Percentiles rank a stretch among this genome's conserved stretches.
Evolutionary conservation across 2,329 filamentous ascomycete genomes (phyloP).

Genomic region (Aspergillus tamarii): DNA sequence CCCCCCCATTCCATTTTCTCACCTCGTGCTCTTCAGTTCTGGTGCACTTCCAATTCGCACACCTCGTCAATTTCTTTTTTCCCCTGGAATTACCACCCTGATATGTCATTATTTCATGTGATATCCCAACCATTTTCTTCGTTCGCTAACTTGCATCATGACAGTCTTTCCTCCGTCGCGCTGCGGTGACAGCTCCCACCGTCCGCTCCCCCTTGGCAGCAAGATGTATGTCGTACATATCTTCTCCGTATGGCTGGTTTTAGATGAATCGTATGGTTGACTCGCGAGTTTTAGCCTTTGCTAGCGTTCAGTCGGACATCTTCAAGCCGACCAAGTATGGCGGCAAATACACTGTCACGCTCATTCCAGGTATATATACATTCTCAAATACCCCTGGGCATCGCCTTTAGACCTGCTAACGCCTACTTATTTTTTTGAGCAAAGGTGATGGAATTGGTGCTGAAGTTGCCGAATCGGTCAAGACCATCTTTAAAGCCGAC

Average conservation of each 20-base stretch:
- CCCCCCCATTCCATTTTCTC: background rate
- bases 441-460: constrained; percentile 91
- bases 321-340: constrained; percentile 99
- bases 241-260: background rate
- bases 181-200: constrained; percentile 51
- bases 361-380: constrained; percentile 78
- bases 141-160: constrained; percentile 13
- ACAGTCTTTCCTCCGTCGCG: constrained; percentile 61
- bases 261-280: constrained; percentile 15
- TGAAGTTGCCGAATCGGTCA: constrained; percentile 96
- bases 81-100: background rate
- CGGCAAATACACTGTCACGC: constrained; percentile 97
- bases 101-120: background rate
- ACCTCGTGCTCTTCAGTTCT: background rate
- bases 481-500: constrained; percentile 99
- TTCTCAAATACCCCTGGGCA: background rate
- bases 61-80: background rate
- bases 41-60: background rate
- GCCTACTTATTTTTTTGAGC: background rate
- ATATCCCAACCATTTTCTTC: background rate
- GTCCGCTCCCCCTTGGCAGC: constrained; percentile 55
- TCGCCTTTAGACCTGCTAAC: constrained; percentile 18
- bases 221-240: constrained; percentile 53
- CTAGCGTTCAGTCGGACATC: constrained; percentile 89
- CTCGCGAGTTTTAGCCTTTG: constrained; percentile 57